phyloP scores from a whole-genome alignment of 257 asterid genomes.

The Solanum infundibuliforme region DNA sequence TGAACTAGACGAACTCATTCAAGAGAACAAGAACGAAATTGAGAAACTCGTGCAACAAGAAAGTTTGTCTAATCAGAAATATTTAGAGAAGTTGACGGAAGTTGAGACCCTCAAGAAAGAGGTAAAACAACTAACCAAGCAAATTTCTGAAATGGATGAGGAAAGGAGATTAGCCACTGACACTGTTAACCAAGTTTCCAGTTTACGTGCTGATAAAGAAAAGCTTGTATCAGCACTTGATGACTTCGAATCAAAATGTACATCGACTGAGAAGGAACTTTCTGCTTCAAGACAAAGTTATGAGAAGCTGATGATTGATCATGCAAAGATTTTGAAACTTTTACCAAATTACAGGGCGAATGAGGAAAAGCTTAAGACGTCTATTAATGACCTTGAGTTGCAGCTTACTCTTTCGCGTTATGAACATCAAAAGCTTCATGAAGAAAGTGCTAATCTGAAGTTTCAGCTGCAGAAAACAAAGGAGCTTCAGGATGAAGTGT shows the following conservation, averaged over 20 bases:
- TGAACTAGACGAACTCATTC: conserved; percentile 39
- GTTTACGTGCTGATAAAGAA: conserved; percentile 28
- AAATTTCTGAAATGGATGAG: conserved; percentile 18
- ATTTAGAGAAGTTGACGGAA: conserved; percentile 21
- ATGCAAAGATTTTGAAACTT: conserved; percentile 32
- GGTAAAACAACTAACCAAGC: conserved; percentile 21
- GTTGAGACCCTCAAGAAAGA: conserved; percentile 27
- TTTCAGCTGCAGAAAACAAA: conserved; percentile 42
- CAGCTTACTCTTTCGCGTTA: conserved; percentile 62
- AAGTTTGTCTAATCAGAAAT: conserved; percentile 11
- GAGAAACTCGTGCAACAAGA: conserved; percentile 27
- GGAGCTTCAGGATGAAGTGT: conserved; percentile 42
- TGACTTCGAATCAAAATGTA: conserved; percentile 25
- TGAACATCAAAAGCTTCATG: conserved; percentile 52
- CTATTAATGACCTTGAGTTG: conserved; percentile 52
- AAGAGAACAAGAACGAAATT: conserved; percentile 22
- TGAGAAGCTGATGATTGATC: conserved; percentile 29
- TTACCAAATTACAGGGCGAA: conserved; percentile 35
- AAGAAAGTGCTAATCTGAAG: conserved; percentile 35
- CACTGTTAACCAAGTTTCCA: conserved; percentile 26
- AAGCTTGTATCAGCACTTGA: conserved; percentile 36
- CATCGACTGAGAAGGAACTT: conserved; percentile 21
- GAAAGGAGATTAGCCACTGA: conserved; percentile 31
- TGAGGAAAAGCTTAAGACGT: conserved; percentile 60
- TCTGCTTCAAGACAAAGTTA: conserved; percentile 24